Evolutionary conservation across 805 yeast species (phyloP), one percentile per base, ranked within the genome.

Genomic region (Candida xyloterini): DNA sequence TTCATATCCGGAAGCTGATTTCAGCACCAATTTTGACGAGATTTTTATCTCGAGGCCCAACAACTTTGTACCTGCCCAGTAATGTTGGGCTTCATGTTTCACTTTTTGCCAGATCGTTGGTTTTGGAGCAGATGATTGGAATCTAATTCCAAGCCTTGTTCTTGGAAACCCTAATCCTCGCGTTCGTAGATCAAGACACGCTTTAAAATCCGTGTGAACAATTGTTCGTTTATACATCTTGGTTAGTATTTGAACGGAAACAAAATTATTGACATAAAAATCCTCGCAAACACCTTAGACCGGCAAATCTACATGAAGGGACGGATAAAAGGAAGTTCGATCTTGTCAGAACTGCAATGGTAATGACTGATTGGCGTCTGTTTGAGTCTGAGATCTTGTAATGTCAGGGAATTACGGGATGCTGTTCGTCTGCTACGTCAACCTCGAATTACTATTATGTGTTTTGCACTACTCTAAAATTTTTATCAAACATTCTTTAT

Each of bases 21-120:
- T 91, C 46, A 84, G 57, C 30, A 87, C 74, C 44, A 91, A 73
- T 63, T 88, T 87, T 34, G 89, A 78, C 0, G 95, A 83, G 27
- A 91, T 80, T 60, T 78, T 83, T 46, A 89, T 74, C 64, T 93
- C 99, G 55, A 84, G 79, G 4, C 97, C 98, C 33, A 91, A 70
- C 36, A 93, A 74, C 63, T 89, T 90, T 7, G 98, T 91, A 30
- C 99, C 98, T 51, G 81, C 84, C 87, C 95, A 88, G 63, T 89
- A 89, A 65, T 91, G 99, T 26, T 78, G 75, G 4, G 81, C 84
- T 65, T 86, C 97, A 56, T 86, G 93, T 61, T 89, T 90, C 40
- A 91, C 81, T 56, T 80, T 81, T 43, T 82, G 84, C 95, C 90
- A 82, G n/a, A 84, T 35, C 1, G 88, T 63, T 33, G 69, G 63